Evolutionary conservation across 331 rosid species (phyloP).

Genomic region (Erythrophleum ivorense): DNA sequence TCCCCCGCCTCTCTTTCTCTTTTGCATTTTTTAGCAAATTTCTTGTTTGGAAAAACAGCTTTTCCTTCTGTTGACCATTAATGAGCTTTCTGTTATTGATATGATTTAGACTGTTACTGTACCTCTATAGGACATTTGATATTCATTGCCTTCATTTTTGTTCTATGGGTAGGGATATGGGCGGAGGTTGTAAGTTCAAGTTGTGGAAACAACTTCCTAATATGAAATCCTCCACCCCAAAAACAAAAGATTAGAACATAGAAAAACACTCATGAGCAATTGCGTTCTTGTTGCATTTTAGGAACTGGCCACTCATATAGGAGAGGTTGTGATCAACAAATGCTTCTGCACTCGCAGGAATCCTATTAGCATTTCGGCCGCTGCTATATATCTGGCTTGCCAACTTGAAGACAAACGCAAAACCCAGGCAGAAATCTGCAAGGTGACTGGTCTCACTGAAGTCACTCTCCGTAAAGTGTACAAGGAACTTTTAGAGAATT

Average conservation of each 20-base stretch:
- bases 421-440: constrained; percentile 95
- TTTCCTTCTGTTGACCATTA: constrained; percentile 13
- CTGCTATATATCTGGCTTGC: constrained; percentile 94
- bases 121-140: background rate
- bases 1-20: background rate
- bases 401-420: constrained; percentile 99
- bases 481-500: constrained; percentile 89
- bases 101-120: constrained; percentile 1
- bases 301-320: constrained; percentile 97
- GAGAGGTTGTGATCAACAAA: constrained; percentile 97
- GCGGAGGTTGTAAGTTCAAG: background rate
- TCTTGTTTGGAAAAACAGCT: background rate
- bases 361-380: constrained; percentile 95
- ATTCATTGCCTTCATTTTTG: background rate
- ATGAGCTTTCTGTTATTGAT: background rate
- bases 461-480: constrained; percentile 93
- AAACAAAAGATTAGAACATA: background rate
- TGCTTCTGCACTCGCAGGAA: constrained; percentile 98
- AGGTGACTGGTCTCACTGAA: constrained; percentile 94
- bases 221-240: background rate
- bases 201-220: constrained; percentile 28
- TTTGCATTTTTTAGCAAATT: background rate
- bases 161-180: constrained; percentile 16
- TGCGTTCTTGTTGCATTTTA: constrained; percentile 38
- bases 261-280: background rate